Base-by-base conservation (phyloP, 2,329 filamentous ascomycete genomes). In the Byssothecium circinans region DNA sequence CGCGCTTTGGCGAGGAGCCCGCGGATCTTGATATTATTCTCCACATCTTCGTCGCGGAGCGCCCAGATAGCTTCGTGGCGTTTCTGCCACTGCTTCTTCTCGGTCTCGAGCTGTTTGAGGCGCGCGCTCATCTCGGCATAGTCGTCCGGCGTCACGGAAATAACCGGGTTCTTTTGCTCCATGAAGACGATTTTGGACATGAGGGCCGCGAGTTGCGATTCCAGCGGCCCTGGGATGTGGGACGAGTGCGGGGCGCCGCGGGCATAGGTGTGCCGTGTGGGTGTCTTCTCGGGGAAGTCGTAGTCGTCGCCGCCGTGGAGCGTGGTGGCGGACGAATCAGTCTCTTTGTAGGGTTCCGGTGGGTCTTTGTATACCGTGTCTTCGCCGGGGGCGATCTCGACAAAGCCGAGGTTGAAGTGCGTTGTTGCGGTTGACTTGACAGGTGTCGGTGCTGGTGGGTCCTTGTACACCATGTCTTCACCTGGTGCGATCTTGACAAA, bases 21-120 rank as follows among this genome's bases (percentile, higher is more conserved):
- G 3, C 72, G 69, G 34, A 74, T 66, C 57, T 70, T 73, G 55
- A 74, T 71, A 51, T 74, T 68, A 50, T 75, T 75, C 41, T 69
- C 65, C 1, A 75, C 67, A 37, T 75, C 73, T 50, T 73, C 70
- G 48, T 75, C 72, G 29, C 73, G 64, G 17, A 75, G 60, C 3
- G 65, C 64, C 54, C 68, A 74, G 39, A 75, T 64, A n/a, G 71
- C 68, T 53, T 72, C 67, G 43, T 75, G 68, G 19, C 70, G 60
- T 32, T 65, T 65, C 39, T 59, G 54, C 60, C 66, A 69, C 1
- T 54, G 52, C 15, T 62, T 62, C 49, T 74, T 73, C 45, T 75
- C 70, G 1, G 57, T 60, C 47, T 74, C 68, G 6, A 75, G 57
- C 1, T 58, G 50, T 19, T 64, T 57, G 33, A 75, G 51, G 4